Evolutionary conservation across 2,329 filamentous ascomycete species (phyloP), one percentile per base, ranked within the genome.

Genomic region (Teratosphaeria destructans): DNA sequence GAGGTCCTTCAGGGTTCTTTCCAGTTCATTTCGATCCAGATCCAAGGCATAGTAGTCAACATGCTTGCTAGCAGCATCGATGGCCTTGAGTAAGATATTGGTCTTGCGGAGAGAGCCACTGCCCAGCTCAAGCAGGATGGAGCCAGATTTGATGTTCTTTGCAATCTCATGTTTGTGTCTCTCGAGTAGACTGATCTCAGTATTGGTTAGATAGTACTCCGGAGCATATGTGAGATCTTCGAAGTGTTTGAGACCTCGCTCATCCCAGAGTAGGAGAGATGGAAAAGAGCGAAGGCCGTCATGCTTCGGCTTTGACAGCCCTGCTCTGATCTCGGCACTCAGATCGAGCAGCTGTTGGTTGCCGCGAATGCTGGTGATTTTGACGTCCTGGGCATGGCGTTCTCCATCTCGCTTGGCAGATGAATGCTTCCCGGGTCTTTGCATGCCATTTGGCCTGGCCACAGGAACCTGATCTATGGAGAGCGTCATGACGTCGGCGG

Each of bases 21-120:
- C 37, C 19, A 57, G 37, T 37, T 57, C 55, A 43, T 47, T 32
- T 6, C 26, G n/a, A 26, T 57, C 55, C 19, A 57, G 39, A 32
- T 57, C 55, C 14, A 57, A 37, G 26, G 55, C 55, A 23, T 57
- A 52, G 37, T 57, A 57, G 26, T 57, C 55, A 19, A 57, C 55
- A n/a, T 47, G n/a, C 39, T 47, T 32, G 19, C 26, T 19, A 8
- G n/a, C 23, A 16, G 55, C 55, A 52, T 57, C 55, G 6, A 57
- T 32, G 11, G 55, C 55, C 23, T 52, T 57, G 55, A 57, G 55
- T 19, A 57, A 23, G 26, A 57, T 57, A 27, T 57, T 52, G 12
- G 43, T 37, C 39, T 57, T 57, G n/a, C 55, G 27, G 16, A 57
- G 55, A n/a, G 14, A 34, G 55, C 55, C 55, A 52, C 55, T 57